Percentiles rank a stretch among this genome's conserved stretches.
phyloP scores from a whole-genome alignment of 768 basidiomycete genomes.

The Albatrellus ellisii region DNA sequence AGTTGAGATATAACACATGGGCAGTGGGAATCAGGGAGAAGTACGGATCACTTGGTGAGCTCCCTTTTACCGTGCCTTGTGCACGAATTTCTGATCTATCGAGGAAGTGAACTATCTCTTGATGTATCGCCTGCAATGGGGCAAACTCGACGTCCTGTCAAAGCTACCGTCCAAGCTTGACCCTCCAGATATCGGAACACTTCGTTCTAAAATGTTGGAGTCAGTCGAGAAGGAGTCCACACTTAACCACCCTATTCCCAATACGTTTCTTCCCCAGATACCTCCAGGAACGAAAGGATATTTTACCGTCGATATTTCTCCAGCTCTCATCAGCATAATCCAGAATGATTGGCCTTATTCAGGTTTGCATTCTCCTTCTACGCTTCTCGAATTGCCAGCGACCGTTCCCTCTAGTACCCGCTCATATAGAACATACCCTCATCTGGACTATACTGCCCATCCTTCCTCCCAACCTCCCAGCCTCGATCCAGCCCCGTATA shows the following conservation, averaged over 20 bases:
- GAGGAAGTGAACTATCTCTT: constrained; percentile 56
- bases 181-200: constrained; percentile 2
- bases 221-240: too few relatives aligned
- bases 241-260: too few relatives aligned
- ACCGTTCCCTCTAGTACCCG: constrained; percentile 34
- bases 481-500: constrained; percentile 40
- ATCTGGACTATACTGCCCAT: constrained; percentile 72
- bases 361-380: constrained; percentile 23
- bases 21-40: constrained; percentile 34
- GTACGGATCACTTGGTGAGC: constrained; percentile 56
- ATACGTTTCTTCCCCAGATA: constrained; percentile 18
- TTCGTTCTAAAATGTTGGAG: not conserved
- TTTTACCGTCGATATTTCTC: constrained; percentile 51
- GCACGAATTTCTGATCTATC: not conserved
- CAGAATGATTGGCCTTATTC: constrained; percentile 88
- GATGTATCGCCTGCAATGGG: constrained; percentile 64
- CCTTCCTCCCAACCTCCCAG: constrained; percentile 42
- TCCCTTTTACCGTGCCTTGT: not conserved
- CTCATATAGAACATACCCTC: constrained; percentile 59
- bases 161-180: constrained; percentile 44
- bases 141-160: constrained; percentile 49
- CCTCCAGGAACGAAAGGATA: constrained; percentile 33
- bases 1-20: constrained; percentile 56
- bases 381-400: not conserved
- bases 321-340: constrained; percentile 51